phyloP scores from a whole-genome alignment of 352 stramenopile genomes.

The Phytophthora hibernalis region DNA sequence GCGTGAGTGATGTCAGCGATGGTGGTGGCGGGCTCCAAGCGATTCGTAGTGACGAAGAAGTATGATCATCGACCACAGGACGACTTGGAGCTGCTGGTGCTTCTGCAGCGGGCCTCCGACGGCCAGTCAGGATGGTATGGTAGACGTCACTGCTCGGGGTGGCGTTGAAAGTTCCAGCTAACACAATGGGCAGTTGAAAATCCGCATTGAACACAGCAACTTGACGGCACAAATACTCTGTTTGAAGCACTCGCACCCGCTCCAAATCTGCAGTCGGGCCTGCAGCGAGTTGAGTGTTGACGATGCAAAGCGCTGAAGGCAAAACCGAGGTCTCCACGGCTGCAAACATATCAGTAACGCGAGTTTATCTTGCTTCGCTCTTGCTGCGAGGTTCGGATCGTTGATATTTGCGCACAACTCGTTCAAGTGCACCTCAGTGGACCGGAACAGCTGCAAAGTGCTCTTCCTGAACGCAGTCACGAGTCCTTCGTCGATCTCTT shows the following conservation, averaged over 20 bases:
- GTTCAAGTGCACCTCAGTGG: constrained; percentile 67
- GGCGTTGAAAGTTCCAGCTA: constrained; percentile 87
- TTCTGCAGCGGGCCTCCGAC: constrained; percentile 53
- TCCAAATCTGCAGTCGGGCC: constrained; percentile 46
- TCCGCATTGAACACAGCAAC: constrained; percentile 82
- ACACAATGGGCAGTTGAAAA: constrained; percentile 84
- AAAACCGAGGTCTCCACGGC: constrained; percentile 78
- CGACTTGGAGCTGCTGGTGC: constrained; percentile 47
- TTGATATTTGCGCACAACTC: constrained; percentile 46
- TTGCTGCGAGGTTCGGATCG: constrained; percentile 54
- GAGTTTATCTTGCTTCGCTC: constrained; percentile 71
- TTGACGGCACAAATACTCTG: constrained; percentile 68
- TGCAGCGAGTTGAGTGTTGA: constrained; percentile 55
- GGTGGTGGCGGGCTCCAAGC: constrained; percentile 46
- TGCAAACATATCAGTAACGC: constrained; percentile 80
- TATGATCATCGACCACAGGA: constrained; percentile 45
- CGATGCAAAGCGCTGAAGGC: constrained; percentile 74
- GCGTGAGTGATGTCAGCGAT: constrained; percentile 20
- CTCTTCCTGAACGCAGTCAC: constrained; percentile 80
- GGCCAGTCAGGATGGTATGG: constrained; percentile 71
- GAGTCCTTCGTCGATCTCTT: constrained; percentile 66
- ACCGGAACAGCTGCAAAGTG: constrained; percentile 84
- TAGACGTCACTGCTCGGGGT: constrained; percentile 84
- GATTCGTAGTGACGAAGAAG: constrained; percentile 55
- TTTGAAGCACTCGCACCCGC: constrained; percentile 70